phyloP scores from a whole-genome alignment of 495 filamentous ascomycete species.

The Hypoxylon lienhwacheense region DNA sequence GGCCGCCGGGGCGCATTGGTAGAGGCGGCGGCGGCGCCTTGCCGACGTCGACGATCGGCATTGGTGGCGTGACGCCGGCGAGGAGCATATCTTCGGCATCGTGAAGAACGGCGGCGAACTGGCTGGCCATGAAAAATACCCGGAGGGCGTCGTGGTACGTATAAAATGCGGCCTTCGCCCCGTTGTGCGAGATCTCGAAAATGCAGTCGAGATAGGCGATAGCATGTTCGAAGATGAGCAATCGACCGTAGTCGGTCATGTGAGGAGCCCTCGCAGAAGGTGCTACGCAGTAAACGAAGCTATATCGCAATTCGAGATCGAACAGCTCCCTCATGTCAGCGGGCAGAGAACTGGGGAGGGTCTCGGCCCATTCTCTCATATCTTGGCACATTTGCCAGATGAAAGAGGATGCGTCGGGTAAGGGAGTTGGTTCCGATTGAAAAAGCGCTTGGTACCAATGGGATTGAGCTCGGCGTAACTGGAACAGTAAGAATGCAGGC shows the following conservation, averaged over 20 bases:
- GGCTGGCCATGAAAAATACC: conserved; percentile 70
- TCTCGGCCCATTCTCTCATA: conserved; percentile 67
- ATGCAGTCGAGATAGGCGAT: conserved; percentile 70
- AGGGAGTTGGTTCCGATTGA: conserved; percentile 62
- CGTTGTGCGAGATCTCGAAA: conserved; percentile 54
- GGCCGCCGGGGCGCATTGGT: conserved; percentile 32
- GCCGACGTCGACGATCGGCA: conserved; percentile 40
- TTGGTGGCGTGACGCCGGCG: conserved; percentile 35
- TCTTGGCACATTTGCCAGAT: conserved; percentile 65
- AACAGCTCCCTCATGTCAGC: conserved; percentile 67
- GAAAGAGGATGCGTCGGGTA: conserved; percentile 60
- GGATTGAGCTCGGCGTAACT: conserved; percentile 76
- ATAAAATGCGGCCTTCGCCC: conserved; percentile 58
- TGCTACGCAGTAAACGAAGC: conserved; percentile 79
- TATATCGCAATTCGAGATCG: conserved; percentile 80
- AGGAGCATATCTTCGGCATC: conserved; percentile 57
- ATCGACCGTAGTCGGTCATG: conserved; percentile 66
- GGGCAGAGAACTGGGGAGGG: conserved; percentile 60
- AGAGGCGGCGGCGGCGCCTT: conserved; percentile 43
- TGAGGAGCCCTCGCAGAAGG: conserved; percentile 67
- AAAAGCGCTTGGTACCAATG: conserved; percentile 81
- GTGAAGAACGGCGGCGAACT: conserved; percentile 66
- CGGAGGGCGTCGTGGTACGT: conserved; percentile 74
- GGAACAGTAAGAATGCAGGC: conserved; percentile 65
- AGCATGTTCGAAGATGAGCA: conserved; percentile 79